A percentile compares a stretch with the other conserved stretches of the same genome.
These are phyloP conservation scores for maize (Zea mays) DNA, from an alignment of 176 grass and related monocot genomes.

Conservation along the genomic window Zm-B73-REFERENCE-NAM-5.0 NC_050097.1:44598501-44599000, in stretches of 20 bases:
- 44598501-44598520: neutral
- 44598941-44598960: conserved; percentile 72
- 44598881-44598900: conserved; percentile 43
- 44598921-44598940: conserved; percentile 77
- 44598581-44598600: conserved; percentile 75
- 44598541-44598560: conserved; percentile 84
- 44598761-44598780: conserved; percentile 80
- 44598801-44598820: neutral
- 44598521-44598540: conserved; percentile 80
- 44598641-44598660: conserved; percentile 75
- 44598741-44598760: conserved; percentile 74
- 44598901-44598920: conserved; percentile 63
- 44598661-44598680: conserved; percentile 99
- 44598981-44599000: conserved; percentile 66
- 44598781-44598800: conserved; percentile 59
- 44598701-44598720: conserved; percentile 39
- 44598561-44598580: conserved; percentile 74
- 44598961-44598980: conserved; percentile 89
- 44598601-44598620: conserved; percentile 81
- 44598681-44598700: conserved; percentile 80
- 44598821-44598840: neutral
- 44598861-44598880: neutral
- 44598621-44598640: conserved; percentile 81
- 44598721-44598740: conserved; percentile 81
- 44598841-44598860: neutral